A percentile compares a stretch with the other conserved stretches of the same genome.
Evolutionary conservation across 495 filamentous ascomycete genomes (phyloP).

Genomic region (Penicillium cinerascens): DNA sequence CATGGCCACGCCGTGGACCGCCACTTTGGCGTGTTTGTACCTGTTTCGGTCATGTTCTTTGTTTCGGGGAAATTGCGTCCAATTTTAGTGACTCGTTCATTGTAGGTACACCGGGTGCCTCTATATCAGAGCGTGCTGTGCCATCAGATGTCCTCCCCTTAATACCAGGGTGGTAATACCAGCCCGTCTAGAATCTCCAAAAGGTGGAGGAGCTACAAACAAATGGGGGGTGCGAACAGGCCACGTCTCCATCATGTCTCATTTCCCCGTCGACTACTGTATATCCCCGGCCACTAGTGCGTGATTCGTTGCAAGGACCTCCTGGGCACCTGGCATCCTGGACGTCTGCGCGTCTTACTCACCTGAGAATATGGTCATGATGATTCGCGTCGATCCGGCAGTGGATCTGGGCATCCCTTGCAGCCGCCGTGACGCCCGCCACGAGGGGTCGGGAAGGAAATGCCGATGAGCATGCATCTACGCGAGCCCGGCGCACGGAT

Average conservation of each 20-base stretch:
- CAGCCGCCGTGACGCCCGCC: constrained; percentile 16
- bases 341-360: too few species aligned
- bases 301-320: constrained; percentile 5
- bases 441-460: constrained; percentile 19
- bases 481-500: not conserved
- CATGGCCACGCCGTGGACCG: not conserved
- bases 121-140: not conserved
- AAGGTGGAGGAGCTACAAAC: not conserved
- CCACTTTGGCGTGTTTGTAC: not conserved
- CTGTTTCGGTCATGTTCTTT: not conserved
- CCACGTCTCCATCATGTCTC: constrained; percentile 25
- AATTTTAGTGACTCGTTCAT: not conserved
- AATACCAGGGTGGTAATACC: not conserved
- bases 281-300: not conserved
- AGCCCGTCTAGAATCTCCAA: not conserved
- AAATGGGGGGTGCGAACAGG: constrained; percentile 20
- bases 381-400: constrained; percentile 21
- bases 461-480: constrained; percentile 2
- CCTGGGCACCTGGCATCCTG: not conserved
- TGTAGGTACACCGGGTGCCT: not conserved
- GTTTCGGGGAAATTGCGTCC: not conserved
- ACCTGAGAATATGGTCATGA: not conserved
- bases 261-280: constrained; percentile 1
- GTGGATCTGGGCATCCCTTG: constrained; percentile 18
- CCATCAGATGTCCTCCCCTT: too few species aligned